phyloP scores from a whole-genome alignment of 331 rosid genomes.

The Malus hybrid region DNA sequence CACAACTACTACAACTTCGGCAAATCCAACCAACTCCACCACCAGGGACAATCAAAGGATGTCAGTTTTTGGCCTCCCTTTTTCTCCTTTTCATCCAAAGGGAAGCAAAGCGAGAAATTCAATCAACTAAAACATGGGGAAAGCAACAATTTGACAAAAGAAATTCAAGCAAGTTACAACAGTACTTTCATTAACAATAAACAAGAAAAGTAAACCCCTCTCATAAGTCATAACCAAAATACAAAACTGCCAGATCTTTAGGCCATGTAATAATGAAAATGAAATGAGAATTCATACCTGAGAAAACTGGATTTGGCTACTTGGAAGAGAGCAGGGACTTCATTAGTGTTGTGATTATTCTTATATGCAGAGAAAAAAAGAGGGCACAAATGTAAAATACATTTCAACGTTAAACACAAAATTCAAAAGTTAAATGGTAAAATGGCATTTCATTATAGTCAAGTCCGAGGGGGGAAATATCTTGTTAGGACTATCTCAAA shows the following conservation, averaged over 20 bases:
- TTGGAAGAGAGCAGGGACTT: not conserved
- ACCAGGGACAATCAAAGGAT: not conserved
- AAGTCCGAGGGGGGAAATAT: not conserved
- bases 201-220: too few species aligned
- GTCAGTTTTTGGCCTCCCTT: not conserved
- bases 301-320: not conserved
- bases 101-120: not conserved
- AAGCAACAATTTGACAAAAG: not conserved
- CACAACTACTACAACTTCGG: not conserved
- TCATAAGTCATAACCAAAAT: not conserved
- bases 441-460: not conserved
- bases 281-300: not conserved
- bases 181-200: not conserved
- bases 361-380: too few species aligned
- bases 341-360: too few species aligned
- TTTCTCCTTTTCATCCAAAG: not conserved
- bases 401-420: not conserved
- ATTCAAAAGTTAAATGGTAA: not conserved
- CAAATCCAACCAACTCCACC: not conserved
- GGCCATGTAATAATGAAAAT: not conserved
- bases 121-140: not conserved
- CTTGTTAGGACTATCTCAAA: slow-evolving; percentile 11
- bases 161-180: too few species aligned
- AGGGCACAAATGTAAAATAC: not conserved
- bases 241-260: not conserved